Conservation (phyloP, 2,329 filamentous ascomycete genomes). For the Diaporthe sp. region DNA sequence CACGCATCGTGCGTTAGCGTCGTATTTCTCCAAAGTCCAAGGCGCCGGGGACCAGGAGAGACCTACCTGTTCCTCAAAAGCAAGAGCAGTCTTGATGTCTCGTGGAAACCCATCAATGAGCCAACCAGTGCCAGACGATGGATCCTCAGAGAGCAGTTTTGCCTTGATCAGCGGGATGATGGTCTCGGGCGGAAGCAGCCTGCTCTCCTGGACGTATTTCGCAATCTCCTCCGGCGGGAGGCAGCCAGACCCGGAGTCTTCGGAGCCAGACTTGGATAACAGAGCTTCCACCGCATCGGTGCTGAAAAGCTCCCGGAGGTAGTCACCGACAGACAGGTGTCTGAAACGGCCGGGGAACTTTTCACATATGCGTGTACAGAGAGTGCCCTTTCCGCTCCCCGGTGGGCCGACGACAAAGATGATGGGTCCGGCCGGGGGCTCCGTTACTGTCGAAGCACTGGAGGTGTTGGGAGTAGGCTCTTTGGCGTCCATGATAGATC, state of each 20-base stretch:
- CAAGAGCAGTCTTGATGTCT: neutral
- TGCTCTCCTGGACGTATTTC: neutral
- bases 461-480: neutral
- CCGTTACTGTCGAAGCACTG: neutral
- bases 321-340: neutral
- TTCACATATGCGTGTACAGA: neutral
- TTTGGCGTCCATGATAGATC: neutral
- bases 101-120: neutral
- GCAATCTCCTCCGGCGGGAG: neutral
- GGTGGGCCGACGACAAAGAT: neutral
- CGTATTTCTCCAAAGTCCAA: accelerated
- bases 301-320: neutral
- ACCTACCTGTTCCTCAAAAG: neutral
- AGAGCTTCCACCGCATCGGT: no score
- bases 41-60: accelerated
- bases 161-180: neutral
- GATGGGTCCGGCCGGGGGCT: neutral
- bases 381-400: neutral
- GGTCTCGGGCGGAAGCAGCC: neutral
- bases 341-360: neutral
- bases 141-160: neutral
- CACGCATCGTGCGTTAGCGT: neutral
- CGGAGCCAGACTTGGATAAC: no score
- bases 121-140: neutral
- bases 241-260: neutral